phyloP scores from a whole-genome alignment of 129 eudicot genomes.

The Oenanthe sinensis region DNA sequence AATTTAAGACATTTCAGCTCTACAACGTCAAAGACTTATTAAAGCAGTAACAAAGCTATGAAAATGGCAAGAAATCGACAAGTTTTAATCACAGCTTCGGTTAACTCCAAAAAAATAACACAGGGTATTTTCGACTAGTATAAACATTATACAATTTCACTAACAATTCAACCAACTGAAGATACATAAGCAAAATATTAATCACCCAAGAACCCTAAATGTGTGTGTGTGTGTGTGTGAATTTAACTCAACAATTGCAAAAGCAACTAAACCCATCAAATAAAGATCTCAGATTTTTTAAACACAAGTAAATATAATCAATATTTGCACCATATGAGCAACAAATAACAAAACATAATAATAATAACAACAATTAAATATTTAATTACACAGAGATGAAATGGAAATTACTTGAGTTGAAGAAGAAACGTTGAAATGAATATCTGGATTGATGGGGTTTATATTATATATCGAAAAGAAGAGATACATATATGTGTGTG shows the following conservation, averaged over 20 bases:
- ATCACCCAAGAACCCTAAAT: constrained; percentile 1
- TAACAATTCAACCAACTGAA: neutral
- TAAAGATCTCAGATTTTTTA: neutral
- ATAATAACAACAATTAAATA: neutral
- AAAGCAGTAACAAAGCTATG: neutral
- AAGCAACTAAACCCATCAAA: neutral
- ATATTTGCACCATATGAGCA: neutral
- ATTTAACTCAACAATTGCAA: neutral
- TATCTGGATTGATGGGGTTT: neutral
- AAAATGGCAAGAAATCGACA: neutral
- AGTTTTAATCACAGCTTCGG: neutral
- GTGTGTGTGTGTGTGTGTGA: too few species aligned
- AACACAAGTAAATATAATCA: neutral
- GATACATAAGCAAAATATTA: neutral
- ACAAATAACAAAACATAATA: neutral
- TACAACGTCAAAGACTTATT: neutral
- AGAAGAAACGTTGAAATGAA: neutral
- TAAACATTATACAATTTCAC: neutral
- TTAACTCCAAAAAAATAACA: neutral
- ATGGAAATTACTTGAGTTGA: constrained; percentile 8
- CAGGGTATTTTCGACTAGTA: neutral
- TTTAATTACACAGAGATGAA: too few species aligned
- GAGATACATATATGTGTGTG: neutral
- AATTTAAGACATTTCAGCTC: neutral
- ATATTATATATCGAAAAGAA: neutral